phyloP scores from a whole-genome alignment of 306 rosid species.

The Glycyrrhiza uralensis region DNA sequence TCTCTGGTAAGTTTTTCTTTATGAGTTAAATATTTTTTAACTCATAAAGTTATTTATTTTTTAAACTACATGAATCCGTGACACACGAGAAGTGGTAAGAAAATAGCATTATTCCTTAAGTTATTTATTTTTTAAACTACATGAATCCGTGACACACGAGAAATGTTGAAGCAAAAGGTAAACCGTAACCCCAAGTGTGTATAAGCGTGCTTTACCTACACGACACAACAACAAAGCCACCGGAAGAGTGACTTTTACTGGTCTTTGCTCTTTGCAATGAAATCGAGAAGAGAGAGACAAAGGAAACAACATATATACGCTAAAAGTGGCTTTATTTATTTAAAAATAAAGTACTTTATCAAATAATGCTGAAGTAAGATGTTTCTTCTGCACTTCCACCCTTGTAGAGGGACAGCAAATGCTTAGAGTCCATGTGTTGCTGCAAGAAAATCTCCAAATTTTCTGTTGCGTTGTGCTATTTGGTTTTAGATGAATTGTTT shows the following conservation, averaged over 20 bases:
- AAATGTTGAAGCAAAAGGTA: constrained; percentile 23
- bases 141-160: constrained; percentile 34
- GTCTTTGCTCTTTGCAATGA: constrained; percentile 23
- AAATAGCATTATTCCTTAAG: not conserved
- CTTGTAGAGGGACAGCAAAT: not conserved
- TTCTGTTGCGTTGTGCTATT: not conserved
- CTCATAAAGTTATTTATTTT: constrained; percentile 14
- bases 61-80: constrained; percentile 30
- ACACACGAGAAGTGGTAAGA: constrained; percentile 12
- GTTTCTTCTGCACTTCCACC: constrained; percentile 1
- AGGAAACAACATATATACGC: not conserved
- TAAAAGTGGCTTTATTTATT: not conserved
- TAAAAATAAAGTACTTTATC: not conserved
- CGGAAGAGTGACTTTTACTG: constrained; percentile 19
- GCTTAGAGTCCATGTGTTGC: not conserved
- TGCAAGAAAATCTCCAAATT: not conserved
- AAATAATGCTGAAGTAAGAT: not conserved
- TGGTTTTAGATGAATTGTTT: not conserved
- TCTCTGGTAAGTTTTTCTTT: not conserved
- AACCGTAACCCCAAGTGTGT: not conserved
- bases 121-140: constrained; percentile 16
- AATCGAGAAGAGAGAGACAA: constrained; percentile 8
- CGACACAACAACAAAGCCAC: constrained; percentile 1
- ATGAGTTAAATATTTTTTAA: no score
- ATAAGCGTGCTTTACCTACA: constrained; percentile 17